phyloP scores from a whole-genome alignment of 257 asterid species.

The Fraxinus pennsylvanica region DNA sequence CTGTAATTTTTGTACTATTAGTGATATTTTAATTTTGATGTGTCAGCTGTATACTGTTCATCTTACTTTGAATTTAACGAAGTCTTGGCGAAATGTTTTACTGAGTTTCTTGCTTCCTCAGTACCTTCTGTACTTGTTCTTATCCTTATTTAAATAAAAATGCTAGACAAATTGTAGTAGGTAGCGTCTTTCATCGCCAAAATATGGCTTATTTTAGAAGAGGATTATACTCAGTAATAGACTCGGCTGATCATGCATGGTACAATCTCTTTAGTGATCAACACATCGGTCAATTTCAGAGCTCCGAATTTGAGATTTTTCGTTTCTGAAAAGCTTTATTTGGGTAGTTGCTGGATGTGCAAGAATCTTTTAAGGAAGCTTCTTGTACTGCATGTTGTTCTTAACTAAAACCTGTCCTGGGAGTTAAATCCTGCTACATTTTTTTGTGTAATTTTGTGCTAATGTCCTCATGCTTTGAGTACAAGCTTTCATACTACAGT shows the following conservation, averaged over 20 bases:
- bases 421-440: neutral
- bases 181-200: neutral
- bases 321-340: neutral
- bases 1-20: constrained; percentile 4
- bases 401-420: neutral
- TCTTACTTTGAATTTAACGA: neutral
- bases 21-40: constrained; percentile 1
- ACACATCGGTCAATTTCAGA: neutral
- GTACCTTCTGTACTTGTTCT: neutral
- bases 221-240: neutral
- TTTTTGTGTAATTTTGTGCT: neutral
- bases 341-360: neutral
- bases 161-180: neutral
- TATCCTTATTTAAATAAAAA: neutral
- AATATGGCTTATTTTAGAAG: constrained; percentile 1
- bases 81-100: neutral
- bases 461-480: neutral
- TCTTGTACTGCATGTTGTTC: neutral
- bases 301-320: neutral
- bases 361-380: neutral
- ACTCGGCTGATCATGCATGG: neutral
- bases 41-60: neutral
- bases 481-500: neutral
- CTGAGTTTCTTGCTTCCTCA: neutral
- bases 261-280: neutral